These are phyloP conservation scores for Pseudogymnoascus pannorum DNA, from an alignment of 2,329 filamentous ascomycete species.

Conservation along the genomic window DNA sequence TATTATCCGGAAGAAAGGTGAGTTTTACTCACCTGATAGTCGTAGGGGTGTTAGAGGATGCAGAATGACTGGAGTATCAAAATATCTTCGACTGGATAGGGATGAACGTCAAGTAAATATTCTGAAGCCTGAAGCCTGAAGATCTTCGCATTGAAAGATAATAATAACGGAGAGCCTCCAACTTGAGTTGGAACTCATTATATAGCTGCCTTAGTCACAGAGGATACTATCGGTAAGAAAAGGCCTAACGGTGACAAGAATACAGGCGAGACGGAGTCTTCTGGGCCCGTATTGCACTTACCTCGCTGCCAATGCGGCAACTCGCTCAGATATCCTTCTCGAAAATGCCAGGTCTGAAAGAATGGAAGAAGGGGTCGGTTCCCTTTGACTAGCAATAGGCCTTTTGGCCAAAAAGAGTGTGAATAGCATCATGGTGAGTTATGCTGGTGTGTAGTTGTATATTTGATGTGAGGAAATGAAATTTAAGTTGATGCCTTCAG, in stretches of 20 bases:
- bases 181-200: background rate
- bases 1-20: background rate
- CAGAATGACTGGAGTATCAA: background rate
- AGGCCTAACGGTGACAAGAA: background rate
- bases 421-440: background rate
- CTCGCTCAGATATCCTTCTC: background rate
- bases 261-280: background rate
- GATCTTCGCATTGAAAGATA: background rate
- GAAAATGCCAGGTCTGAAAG: background rate
- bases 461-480: background rate
- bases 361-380: background rate
- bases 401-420: background rate
- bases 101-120: background rate
- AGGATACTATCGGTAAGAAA: background rate
- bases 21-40: background rate
- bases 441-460: background rate
- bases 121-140: background rate
- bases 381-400: background rate
- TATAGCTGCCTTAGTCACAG: background rate
- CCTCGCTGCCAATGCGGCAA: background rate
- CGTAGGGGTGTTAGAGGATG: background rate
- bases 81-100: background rate
- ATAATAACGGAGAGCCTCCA: background rate
- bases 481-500: background rate
- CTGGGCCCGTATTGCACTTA: background rate